Evolutionary conservation across 805 yeast species (phyloP), one percentile per base, ranked within the genome.

Genomic region (Cyberlindnera japonica): DNA sequence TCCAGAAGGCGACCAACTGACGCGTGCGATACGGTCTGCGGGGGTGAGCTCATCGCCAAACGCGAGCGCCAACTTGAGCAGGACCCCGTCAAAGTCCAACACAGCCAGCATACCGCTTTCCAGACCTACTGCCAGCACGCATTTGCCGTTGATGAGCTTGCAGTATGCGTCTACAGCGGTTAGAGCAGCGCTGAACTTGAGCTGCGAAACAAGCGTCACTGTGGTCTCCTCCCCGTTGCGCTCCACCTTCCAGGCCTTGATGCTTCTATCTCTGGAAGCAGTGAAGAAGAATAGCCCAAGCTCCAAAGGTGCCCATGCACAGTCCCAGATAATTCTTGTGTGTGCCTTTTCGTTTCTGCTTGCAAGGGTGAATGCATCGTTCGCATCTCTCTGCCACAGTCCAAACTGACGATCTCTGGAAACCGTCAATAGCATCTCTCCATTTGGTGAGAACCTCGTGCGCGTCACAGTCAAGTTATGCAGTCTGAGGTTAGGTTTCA

Each of bases 271-370:
- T 60, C 99, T 77, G 3, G 95, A 82, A 0, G 83, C 95, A 0
- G 97, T 90, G 13, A 85, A 71, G 55, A 91, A 90, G n/a, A 59
- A 58, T n/a, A 50, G 36, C 7, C 68, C 72, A 35, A 56, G 57
- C 3, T 54, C 65, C n/a, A 54, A 44, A 5, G 89, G 87, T 1
- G 81, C 67, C 96, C 97, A 93, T 27, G 84, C 75, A 58, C 91
- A 81, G 64, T 93, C 98, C 99, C 99, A 95, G 31, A 93, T 77
- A 53, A 93, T 91, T 62, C 97, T 77, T 2, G 83, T 62, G 57
- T 95, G 99, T 0, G 96, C 96, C 58, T 83, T 87, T 25, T 76
- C 76, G 40, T 74, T 71, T 15, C 63, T 50, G 33, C 43, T 44
- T 21, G 51, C 56, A 40, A 77, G 61, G 15, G 63, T 58, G 45